Base-by-base conservation (phyloP, 441 rosid species). In the Pelargonium citronellum region DNA sequence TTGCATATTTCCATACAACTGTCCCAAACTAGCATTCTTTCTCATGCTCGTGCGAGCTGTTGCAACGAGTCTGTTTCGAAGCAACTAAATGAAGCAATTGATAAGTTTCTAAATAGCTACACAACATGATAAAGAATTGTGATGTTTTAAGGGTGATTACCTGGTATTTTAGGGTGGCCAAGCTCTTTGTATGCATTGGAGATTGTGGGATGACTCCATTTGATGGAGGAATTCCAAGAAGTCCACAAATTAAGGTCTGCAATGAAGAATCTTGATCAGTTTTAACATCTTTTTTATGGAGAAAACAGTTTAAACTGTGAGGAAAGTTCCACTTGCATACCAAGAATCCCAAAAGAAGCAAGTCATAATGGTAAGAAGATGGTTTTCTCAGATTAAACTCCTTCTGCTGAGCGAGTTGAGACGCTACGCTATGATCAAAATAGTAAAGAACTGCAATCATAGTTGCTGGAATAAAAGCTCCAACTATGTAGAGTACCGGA, bases 161-260 rank as follows among this genome's bases (percentile, higher is more conserved):
- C 91, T 89, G 91, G 78, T 89, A 89, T 77, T 89, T 89, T 77
- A 89, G 79, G 65, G 94, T 87, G 43, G 91, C 90, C 77, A 88
- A 83, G 80, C 88, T 83, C 79, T 87, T 88, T 3, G 94, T 88
- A 74, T 88, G 94, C 94, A 88, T 89, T 22, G 94, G 94, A 71
- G 94, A 89, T 73, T 89, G 91, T 12, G 94, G 94, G 76, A 89
- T 89, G 55, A 89, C 94, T 58, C 94, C 94, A 74, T 89, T 89
- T 49, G 94, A 82, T 65, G 94, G 91, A 19, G 94, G 94, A 71
- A 89, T 87, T 77, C 94, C 94, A 69, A 89, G 78, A 55, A 89
- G 91, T 64, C 94, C 94, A 13, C 94, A 87, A 51, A 87, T 43
- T 62, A 89, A 83, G 66, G 84, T 86, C 94, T 89, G 77, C 20